These are phyloP conservation scores for Fusarium multiceps DNA, from an alignment of 2,329 filamentous ascomycete genomes.

Conservation along the genomic window DNA sequence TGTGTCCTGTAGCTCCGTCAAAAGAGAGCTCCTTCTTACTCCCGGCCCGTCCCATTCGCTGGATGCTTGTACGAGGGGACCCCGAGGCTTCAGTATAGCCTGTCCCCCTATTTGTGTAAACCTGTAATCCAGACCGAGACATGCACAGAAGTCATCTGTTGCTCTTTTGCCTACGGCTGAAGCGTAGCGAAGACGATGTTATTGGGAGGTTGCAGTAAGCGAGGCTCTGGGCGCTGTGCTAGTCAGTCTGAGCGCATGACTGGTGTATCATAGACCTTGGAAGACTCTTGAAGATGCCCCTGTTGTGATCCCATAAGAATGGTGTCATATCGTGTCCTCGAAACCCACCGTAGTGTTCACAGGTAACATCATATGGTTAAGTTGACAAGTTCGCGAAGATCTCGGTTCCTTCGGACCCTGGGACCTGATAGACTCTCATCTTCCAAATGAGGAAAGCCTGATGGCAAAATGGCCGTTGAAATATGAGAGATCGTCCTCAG, in stretches of 20 bases:
- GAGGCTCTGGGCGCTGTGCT: conserved; percentile 32
- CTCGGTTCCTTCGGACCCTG: conserved; percentile 33
- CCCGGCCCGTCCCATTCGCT: conserved; percentile 40
- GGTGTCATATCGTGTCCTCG: conserved; percentile 24
- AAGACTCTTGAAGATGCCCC: conserved; percentile 2
- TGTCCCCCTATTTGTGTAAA: conserved; percentile 18
- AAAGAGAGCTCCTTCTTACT: not conserved
- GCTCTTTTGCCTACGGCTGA: conserved; percentile 18
- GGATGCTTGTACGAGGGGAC: conserved; percentile 35
- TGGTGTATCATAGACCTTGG: conserved; percentile 6
- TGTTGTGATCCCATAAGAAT: conserved; percentile 11
- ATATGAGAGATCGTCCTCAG: conserved; percentile 30
- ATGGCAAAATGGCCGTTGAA: conserved; percentile 10
- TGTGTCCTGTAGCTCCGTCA: conserved; percentile 26
- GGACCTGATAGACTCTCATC: not conserved
- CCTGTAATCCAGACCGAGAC: conserved; percentile 26
- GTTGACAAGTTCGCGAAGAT: conserved; percentile 18
- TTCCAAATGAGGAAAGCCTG: not conserved
- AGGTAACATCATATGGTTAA: not conserved
- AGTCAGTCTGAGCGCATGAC: conserved; percentile 6
- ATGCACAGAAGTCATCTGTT: conserved; percentile 41
- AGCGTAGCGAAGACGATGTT: not conserved
- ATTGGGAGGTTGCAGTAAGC: conserved; percentile 28
- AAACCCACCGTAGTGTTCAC: not conserved
- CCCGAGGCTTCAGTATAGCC: conserved; percentile 18